phyloP scores from a whole-genome alignment of 345 rosid genomes.

The Pistacia vera region DNA sequence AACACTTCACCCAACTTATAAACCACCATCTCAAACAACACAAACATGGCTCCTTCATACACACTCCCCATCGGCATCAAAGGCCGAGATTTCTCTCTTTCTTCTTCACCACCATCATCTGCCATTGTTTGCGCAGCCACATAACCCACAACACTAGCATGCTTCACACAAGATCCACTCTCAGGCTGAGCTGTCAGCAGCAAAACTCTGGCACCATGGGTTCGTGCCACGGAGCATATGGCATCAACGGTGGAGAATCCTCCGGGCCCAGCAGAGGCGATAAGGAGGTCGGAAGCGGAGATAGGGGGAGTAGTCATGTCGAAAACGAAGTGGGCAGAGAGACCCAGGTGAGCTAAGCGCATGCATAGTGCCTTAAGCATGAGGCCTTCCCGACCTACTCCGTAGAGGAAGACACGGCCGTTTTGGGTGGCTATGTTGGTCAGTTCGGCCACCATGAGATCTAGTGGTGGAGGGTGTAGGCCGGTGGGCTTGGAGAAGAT shows the following conservation, averaged over 20 bases:
- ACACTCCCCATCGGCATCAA: slow-evolving; percentile 94
- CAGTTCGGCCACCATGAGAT: slow-evolving; percentile 53
- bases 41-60: slow-evolving; percentile 85
- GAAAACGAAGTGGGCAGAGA: slow-evolving; percentile 72
- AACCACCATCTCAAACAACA: slow-evolving; percentile 91
- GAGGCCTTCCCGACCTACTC: slow-evolving; percentile 87
- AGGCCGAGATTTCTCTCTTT: slow-evolving; percentile 24
- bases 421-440: slow-evolving; percentile 43
- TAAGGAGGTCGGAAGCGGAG: slow-evolving; percentile 62
- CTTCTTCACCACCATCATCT: slow-evolving; percentile 22
- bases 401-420: slow-evolving; percentile 71
- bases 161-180: slow-evolving; percentile 53
- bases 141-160: slow-evolving; percentile 66
- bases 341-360: slow-evolving; percentile 84
- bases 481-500: slow-evolving; percentile 54
- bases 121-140: slow-evolving; percentile 92
- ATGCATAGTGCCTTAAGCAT: slow-evolving; percentile 86
- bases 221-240: slow-evolving; percentile 63
- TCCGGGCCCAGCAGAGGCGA: slow-evolving; percentile 82
- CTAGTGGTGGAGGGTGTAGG: slow-evolving; percentile 54
- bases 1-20: slow-evolving; percentile 59
- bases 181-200: slow-evolving; percentile 74
- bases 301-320: slow-evolving; percentile 88
- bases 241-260: slow-evolving; percentile 91
- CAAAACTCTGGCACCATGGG: slow-evolving; percentile 61